Evolutionary conservation across 148 eudicot species (phyloP), one percentile per base, ranked within the genome.

Genomic region (Spergularia marina): DNA sequence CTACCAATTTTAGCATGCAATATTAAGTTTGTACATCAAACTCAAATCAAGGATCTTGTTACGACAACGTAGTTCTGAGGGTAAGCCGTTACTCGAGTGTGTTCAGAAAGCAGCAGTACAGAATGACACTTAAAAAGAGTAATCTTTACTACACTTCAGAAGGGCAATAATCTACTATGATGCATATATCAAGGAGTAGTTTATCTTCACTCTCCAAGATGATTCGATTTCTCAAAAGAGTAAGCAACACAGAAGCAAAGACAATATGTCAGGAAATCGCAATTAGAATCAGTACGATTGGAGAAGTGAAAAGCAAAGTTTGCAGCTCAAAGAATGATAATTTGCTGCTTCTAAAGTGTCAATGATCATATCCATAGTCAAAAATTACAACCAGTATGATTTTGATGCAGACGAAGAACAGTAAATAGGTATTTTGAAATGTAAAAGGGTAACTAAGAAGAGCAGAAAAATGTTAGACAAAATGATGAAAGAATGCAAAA

Each of bases 401-500:
- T 61, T 53, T 70, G 66, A 63, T 30, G 58, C 36, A 25, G 54
- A 68, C 5, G 15, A 62, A 30, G 13, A 65, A 64, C 60, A 21
- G 49, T 40, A 71, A 72, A 73, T 30, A 56, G 58, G 44, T 65
- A 72, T n/a, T 66, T 17, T 17, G 53, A 66, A 18, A 20, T 21
- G 21, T 21, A 68, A 51, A 51, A 23, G 63, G 18, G 53, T 14
- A 64, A 70, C 75, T 80, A 74, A 55, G 49, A 59, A 56, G 49
- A 69, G 74, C 71, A 59, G 63, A 56, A 63, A 63, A 75, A 62
- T 69, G 72, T 74, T 39, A 79, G 70, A 63, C 74, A 79, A 79
- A 30, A 70, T 62, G 67, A 18, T 68, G 75, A 79, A 70, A 74
- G 77, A 79, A 79, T 79, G 73, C 81, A 58, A 73, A 79, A 79